These are phyloP conservation scores for Lipomyces chichibuensis DNA, from an alignment of 805 yeast species.

Conservation along the genomic window DNA sequence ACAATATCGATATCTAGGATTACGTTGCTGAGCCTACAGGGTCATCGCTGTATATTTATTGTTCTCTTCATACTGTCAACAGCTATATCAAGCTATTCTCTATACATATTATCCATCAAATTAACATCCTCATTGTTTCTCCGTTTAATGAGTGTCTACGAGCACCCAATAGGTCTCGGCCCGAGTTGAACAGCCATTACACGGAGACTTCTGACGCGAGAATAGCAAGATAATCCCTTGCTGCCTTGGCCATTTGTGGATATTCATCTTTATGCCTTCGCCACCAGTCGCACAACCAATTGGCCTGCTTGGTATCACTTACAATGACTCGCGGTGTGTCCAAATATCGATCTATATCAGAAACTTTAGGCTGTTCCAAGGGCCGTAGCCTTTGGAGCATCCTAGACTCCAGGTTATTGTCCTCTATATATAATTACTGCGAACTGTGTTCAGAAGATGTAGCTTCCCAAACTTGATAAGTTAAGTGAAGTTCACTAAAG, in stretches of 20 bases:
- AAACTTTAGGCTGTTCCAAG: slow-evolving; percentile 3
- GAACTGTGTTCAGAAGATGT: not conserved
- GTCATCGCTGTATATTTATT: not conserved
- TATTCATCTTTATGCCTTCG: slow-evolving; percentile 4
- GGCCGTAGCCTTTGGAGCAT: not conserved
- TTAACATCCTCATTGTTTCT: not conserved
- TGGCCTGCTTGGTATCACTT: not conserved
- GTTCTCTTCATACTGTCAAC: not conserved
- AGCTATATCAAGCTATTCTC: not conserved
- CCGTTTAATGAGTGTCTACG: no score
- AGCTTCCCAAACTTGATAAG: not conserved
- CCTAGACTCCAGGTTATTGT: not conserved
- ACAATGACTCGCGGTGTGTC: slow-evolving; percentile 4
- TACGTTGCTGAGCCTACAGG: no score
- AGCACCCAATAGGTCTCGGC: no score
- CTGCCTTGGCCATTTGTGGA: slow-evolving; percentile 1
- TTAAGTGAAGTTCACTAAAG: not conserved
- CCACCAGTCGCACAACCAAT: slow-evolving; percentile 5
- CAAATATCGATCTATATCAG: slow-evolving; percentile 1
- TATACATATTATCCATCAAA: slow-evolving; percentile 2
- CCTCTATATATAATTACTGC: not conserved
- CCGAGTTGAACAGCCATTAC: no score
- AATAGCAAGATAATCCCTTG: slow-evolving; percentile 3
- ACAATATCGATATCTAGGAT: no score
- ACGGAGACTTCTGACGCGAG: no score